phyloP scores from a whole-genome alignment of 805 yeast genomes.

The Cyberlindnera samutprakarnensis region DNA sequence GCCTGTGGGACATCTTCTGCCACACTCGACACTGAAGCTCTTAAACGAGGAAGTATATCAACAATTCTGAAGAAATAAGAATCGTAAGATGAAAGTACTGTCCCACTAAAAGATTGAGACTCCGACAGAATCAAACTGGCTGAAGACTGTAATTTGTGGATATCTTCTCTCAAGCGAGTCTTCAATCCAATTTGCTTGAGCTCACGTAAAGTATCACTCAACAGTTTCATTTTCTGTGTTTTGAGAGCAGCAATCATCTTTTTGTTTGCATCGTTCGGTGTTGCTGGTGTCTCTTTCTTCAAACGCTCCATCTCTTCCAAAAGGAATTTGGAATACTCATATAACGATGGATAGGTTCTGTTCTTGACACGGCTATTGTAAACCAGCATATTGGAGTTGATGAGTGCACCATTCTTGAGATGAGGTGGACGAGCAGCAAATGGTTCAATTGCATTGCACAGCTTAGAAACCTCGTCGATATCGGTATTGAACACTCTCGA shows the following conservation, averaged over 20 bases:
- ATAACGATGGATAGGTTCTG: slow-evolving; percentile 40
- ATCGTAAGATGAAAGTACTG: slow-evolving; percentile 39
- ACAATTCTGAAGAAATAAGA: slow-evolving; percentile 57
- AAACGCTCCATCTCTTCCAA: slow-evolving; percentile 53
- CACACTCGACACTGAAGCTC: slow-evolving; percentile 53
- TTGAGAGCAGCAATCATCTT: slow-evolving; percentile 63
- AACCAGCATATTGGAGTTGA: slow-evolving; percentile 48
- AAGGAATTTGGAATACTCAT: slow-evolving; percentile 47
- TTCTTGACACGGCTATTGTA: slow-evolving; percentile 30
- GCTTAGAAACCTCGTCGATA: slow-evolving; percentile 5
- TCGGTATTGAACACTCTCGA: slow-evolving; percentile 10
- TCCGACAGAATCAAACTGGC: slow-evolving; percentile 56
- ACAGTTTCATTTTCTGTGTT: slow-evolving; percentile 69
- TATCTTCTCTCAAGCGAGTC: slow-evolving; percentile 55
- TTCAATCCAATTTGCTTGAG: slow-evolving; percentile 72
- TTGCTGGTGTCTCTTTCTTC: slow-evolving; percentile 70
- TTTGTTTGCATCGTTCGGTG: slow-evolving; percentile 65
- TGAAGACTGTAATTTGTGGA: slow-evolving; percentile 53
- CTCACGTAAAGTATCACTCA: slow-evolving; percentile 73
- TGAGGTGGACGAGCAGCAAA: slow-evolving; percentile 55
- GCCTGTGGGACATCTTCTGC: slow-evolving; percentile 69
- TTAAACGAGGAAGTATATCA: slow-evolving; percentile 74
- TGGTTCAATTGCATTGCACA: slow-evolving; percentile 24
- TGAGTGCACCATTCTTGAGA: slow-evolving; percentile 40
- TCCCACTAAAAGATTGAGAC: slow-evolving; percentile 35